Conservation (phyloP, 345 rosid species). For the Erysimum cheiranthoides region DNA sequence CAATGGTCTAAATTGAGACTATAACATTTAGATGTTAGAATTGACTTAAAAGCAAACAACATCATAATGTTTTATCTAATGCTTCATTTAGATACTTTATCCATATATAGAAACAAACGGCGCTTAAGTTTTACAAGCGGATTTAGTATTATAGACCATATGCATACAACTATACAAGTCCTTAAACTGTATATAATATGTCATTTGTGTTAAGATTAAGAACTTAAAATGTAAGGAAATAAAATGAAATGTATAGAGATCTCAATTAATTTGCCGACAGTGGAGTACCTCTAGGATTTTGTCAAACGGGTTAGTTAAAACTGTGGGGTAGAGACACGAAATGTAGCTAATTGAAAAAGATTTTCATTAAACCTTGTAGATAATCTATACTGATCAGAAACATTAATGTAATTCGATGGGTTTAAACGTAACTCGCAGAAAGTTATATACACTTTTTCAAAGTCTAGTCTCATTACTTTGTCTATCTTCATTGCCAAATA, state of each 20-base stretch:
- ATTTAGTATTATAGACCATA: no score
- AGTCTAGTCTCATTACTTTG: constrained; percentile 37
- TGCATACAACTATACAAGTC: neutral
- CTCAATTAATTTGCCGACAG: constrained; percentile 36
- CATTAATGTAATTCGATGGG: constrained; percentile 18
- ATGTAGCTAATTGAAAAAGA: constrained; percentile 29
- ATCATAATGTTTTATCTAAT: no score
- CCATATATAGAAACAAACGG: no score
- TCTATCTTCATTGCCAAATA: constrained; percentile 26
- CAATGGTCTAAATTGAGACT: no score
- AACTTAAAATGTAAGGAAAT: neutral
- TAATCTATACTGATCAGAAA: constrained; percentile 13
- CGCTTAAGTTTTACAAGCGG: no score
- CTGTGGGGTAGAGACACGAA: constrained; percentile 35
- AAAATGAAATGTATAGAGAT: constrained; percentile 8
- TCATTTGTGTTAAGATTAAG: neutral
- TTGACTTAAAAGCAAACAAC: no score
- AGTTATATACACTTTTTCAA: constrained; percentile 19
- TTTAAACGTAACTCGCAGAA: constrained; percentile 9
- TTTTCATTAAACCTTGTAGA: constrained; percentile 10
- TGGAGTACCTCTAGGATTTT: constrained; percentile 11
- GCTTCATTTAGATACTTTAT: no score
- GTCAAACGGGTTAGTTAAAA: constrained; percentile 33
- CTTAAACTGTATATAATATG: neutral
- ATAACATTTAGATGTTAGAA: no score